Percentiles rank a stretch among this genome's conserved stretches.
phyloP scores from a whole-genome alignment of 2,329 filamentous ascomycete genomes.

The Colletotrichum graminicola region DNA sequence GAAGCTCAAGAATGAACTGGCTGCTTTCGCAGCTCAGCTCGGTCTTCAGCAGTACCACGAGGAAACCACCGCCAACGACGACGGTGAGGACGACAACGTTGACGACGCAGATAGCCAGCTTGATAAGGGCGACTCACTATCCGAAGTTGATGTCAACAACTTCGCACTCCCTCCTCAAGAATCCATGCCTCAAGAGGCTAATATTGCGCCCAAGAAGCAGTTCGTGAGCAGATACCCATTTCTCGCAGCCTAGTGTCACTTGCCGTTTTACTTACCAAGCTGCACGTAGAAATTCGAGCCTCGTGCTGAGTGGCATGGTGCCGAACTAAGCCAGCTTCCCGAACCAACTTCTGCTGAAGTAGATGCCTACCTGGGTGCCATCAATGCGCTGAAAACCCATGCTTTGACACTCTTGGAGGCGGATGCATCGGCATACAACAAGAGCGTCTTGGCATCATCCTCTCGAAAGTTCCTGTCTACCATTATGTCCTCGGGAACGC shows the following conservation, averaged over 20 bases:
- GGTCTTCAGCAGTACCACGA: constrained; percentile 37
- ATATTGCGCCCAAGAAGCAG: constrained; percentile 58
- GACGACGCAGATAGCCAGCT: constrained; percentile 51
- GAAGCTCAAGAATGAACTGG: constrained; percentile 34
- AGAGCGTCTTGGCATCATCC: constrained; percentile 81
- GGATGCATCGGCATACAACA: constrained; percentile 81
- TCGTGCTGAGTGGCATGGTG: constrained; percentile 68
- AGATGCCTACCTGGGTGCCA: constrained; percentile 56
- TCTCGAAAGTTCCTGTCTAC: constrained; percentile 97
- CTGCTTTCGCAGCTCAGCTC: constrained; percentile 40
- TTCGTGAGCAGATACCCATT: constrained; percentile 40
- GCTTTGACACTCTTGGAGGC: constrained; percentile 80
- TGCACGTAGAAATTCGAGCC: constrained; percentile 65
- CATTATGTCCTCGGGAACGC: constrained; percentile 95
- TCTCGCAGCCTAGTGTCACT: background rate
- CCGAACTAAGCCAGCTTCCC: constrained; percentile 58
- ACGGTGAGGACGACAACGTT: constrained; percentile 48
- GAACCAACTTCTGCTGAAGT: constrained; percentile 59
- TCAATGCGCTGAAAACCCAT: constrained; percentile 72
- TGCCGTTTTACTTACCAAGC: constrained; percentile 17
- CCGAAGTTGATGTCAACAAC: constrained; percentile 45
- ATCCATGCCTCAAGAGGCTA: constrained; percentile 17
- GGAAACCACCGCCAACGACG: constrained; percentile 43
- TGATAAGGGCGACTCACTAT: constrained; percentile 46
- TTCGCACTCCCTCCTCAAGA: background rate